Evolutionary conservation across 2,329 filamentous ascomycete genomes (phyloP).

Genomic region (Berkeleyomyces rouxiae): DNA sequence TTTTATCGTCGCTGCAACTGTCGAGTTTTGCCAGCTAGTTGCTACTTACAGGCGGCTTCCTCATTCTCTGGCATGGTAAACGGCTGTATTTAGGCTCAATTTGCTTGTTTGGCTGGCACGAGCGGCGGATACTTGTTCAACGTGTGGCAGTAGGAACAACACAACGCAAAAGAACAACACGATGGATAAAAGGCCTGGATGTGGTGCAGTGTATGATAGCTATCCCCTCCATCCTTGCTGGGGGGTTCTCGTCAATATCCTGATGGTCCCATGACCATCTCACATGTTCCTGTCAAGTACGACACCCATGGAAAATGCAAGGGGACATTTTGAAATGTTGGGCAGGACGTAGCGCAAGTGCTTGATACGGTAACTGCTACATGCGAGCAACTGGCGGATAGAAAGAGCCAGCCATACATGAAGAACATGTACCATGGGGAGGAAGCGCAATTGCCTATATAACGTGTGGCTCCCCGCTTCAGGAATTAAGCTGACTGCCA

Average conservation of each 20-base stretch:
- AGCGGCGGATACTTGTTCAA: not conserved
- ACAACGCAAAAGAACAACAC: not conserved
- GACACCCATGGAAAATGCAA: not conserved
- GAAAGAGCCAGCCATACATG: not conserved
- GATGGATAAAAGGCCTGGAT: not conserved
- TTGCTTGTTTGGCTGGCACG: not conserved
- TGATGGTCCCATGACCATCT: slow-evolving; percentile 1
- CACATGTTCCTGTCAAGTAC: not conserved
- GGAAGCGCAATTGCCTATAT: not conserved
- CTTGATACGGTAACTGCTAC: not conserved
- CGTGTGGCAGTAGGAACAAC: not conserved
- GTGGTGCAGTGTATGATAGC: not conserved
- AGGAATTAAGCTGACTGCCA: not conserved
- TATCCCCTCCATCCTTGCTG: not conserved
- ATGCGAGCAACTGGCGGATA: not conserved
- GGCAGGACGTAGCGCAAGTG: not conserved
- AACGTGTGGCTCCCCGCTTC: not conserved
- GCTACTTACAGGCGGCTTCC: not conserved
- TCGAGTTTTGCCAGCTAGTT: not conserved
- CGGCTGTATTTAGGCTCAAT: not conserved
- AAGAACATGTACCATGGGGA: no score
- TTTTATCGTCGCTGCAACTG: not conserved
- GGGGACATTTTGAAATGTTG: not conserved
- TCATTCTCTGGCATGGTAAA: not conserved
- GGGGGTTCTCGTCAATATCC: not conserved